A percentile compares a stretch with the other conserved stretches of the same genome.
phyloP scores from a whole-genome alignment of 441 rosid genomes.

The Euphorbia celastroides region DNA sequence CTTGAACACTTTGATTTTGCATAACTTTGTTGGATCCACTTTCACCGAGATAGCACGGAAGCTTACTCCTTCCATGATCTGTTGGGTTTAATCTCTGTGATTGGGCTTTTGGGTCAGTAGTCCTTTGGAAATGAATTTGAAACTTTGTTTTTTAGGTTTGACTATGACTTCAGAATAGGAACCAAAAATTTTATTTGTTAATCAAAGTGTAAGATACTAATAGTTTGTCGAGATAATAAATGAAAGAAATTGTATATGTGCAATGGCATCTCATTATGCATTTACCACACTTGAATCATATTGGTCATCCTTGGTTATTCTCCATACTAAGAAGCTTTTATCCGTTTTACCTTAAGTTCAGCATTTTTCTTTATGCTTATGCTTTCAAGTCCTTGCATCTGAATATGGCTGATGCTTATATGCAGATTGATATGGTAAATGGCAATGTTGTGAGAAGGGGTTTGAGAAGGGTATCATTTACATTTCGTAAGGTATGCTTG shows the following conservation, averaged over 20 bases:
- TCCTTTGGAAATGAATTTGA: too few species aligned
- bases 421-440: constrained; percentile 79
- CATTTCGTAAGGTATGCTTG: constrained; percentile 69
- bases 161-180: neutral
- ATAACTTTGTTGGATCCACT: neutral
- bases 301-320: neutral
- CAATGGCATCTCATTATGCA: too few species aligned
- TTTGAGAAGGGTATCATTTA: constrained; percentile 81
- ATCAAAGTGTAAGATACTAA: too few species aligned
- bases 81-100: neutral
- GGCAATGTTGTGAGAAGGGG: constrained; percentile 58
- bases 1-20: neutral
- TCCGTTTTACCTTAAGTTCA: neutral
- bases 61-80: neutral
- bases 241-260: too few species aligned
- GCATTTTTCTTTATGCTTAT: neutral
- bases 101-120: neutral
- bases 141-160: neutral
- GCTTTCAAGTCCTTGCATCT: neutral
- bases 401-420: constrained; percentile 12
- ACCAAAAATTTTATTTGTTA: too few species aligned
- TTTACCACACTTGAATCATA: neutral
- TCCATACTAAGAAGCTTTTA: neutral
- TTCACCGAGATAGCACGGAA: neutral
- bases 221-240: too few species aligned